phyloP scores from a whole-genome alignment of 257 asterid genomes.

The Jaltomata sinuosa region DNA sequence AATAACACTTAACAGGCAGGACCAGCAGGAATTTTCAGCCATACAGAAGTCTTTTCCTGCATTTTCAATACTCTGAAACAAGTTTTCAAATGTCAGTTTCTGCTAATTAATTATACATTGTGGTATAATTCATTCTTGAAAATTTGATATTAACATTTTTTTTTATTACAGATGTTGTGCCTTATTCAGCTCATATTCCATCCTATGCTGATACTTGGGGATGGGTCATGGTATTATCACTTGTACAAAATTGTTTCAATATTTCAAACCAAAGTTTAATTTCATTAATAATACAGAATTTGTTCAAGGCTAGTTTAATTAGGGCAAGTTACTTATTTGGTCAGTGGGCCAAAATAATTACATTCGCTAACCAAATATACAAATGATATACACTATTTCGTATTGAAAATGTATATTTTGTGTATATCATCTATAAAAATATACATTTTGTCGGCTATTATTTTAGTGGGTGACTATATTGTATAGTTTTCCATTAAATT shows the following conservation, averaged over 20 bases:
- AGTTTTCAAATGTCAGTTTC: constrained; percentile 81
- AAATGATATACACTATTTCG: too few species aligned
- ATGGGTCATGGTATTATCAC: constrained; percentile 78
- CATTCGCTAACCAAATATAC: background rate
- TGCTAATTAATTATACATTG: background rate
- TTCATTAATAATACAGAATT: background rate
- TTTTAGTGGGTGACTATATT: background rate
- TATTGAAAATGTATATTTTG: background rate
- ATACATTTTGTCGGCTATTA: background rate
- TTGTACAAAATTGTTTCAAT: background rate
- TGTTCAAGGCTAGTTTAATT: too few species aligned
- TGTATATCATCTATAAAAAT: background rate
- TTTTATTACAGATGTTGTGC: constrained; percentile 79
- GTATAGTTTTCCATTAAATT: background rate
- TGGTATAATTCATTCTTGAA: background rate
- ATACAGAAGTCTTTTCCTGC: constrained; percentile 86
- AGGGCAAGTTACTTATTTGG: too few species aligned
- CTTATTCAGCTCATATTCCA: constrained; percentile 90
- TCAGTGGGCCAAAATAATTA: background rate
- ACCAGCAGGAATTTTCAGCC: constrained; percentile 93
- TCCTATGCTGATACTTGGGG: constrained; percentile 99
- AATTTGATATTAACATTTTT: background rate
- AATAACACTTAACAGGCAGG: constrained; percentile 51
- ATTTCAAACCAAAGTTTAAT: background rate
- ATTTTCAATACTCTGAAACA: constrained; percentile 79